Evolutionary conservation across 345 rosid species (phyloP).

Genomic region (Dimocarpus longan): DNA sequence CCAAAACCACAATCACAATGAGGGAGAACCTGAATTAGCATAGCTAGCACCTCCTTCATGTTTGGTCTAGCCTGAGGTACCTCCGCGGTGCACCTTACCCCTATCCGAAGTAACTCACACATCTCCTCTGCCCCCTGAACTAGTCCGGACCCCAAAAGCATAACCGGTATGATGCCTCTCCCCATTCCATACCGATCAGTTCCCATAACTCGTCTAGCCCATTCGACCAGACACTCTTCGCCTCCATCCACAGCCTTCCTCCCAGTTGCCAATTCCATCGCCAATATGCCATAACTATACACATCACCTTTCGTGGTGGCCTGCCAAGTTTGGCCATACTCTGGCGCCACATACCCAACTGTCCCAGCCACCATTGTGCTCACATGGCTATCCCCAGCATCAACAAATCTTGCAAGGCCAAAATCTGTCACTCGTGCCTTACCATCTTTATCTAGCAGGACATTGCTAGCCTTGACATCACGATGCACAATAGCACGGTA

Average conservation of each 20-base stretch:
- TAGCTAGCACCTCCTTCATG: slow-evolving; percentile 80
- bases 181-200: slow-evolving; percentile 28
- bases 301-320: slow-evolving; percentile 96
- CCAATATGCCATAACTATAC: slow-evolving; percentile 82
- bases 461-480: slow-evolving; percentile 96
- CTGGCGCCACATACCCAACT: slow-evolving; percentile 91
- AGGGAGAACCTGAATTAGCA: slow-evolving; percentile 53
- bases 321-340: slow-evolving; percentile 92
- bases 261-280: slow-evolving; percentile 88
- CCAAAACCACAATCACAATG: slow-evolving; percentile 16
- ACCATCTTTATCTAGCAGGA: slow-evolving; percentile 67
- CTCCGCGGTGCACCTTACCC: slow-evolving; percentile 73
- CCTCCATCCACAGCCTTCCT: slow-evolving; percentile 91
- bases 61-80: slow-evolving; percentile 82
- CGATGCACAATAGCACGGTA: slow-evolving; percentile 87
- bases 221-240: slow-evolving; percentile 90
- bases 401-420: slow-evolving; percentile 79
- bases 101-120: slow-evolving; percentile 62
- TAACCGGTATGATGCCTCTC: slow-evolving; percentile 44
- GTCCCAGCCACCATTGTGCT: slow-evolving; percentile 95
- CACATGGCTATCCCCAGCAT: slow-evolving; percentile 79
- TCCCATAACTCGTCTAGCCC: slow-evolving; percentile 73
- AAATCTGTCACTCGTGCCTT: slow-evolving; percentile 86
- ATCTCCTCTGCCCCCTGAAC: slow-evolving; percentile 68
- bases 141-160: slow-evolving; percentile 62